These are phyloP conservation scores for Fusarium goolgardi DNA, from an alignment of 2,329 filamentous ascomycete species.

Conservation along the genomic window DNA sequence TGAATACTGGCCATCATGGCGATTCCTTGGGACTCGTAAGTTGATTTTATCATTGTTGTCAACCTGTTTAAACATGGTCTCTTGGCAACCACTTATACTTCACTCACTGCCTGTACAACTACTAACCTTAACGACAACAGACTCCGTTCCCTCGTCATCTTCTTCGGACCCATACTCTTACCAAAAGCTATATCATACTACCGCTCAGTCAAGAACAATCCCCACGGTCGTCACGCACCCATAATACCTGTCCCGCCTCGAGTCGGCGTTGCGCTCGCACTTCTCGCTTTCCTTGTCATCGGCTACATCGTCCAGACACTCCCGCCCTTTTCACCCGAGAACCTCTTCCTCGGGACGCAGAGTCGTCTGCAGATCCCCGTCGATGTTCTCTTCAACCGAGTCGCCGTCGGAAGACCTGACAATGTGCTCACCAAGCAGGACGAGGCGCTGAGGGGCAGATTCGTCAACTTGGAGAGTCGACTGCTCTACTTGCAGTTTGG, in stretches of 20 bases:
- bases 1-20: constrained; percentile 41
- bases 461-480: constrained; percentile 77
- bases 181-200: constrained; percentile 74
- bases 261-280: constrained; percentile 67
- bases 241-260: constrained; percentile 66
- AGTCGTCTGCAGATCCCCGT: constrained; percentile 88
- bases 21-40: constrained; percentile 48
- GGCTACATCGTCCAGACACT: constrained; percentile 69
- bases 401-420: constrained; percentile 66
- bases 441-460: constrained; percentile 71
- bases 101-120: constrained; percentile 1
- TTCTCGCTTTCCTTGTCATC: constrained; percentile 65
- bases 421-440: constrained; percentile 67
- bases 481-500: constrained; percentile 88
- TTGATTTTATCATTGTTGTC: not conserved
- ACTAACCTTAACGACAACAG: constrained; percentile 48
- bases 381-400: constrained; percentile 84
- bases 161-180: constrained; percentile 78
- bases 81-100: constrained; percentile 13
- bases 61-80: not conserved
- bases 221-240: constrained; percentile 57
- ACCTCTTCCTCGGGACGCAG: constrained; percentile 81
- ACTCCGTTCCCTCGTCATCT: constrained; percentile 66
- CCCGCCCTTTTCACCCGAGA: constrained; percentile 77
- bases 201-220: constrained; percentile 63